Base-by-base conservation (phyloP, 1,139 yeast genomes). In the Blastobotrys niveus region DNA sequence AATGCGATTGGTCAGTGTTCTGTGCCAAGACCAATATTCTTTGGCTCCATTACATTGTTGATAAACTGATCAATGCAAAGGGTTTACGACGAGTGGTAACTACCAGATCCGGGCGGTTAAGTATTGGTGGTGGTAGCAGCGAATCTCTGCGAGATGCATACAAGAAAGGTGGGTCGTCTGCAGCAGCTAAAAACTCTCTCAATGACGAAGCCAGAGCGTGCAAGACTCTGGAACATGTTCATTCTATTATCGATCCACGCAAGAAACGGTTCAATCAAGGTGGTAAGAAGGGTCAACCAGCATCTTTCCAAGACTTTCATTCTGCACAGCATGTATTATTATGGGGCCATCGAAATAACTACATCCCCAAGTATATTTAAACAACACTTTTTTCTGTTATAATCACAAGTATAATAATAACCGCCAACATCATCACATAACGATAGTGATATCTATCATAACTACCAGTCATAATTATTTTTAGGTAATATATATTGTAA, bases 21-120 rank as follows among this genome's bases (percentile, higher is more conserved):
- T 63, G 65, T 46, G 72, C 76, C 1, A 57, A 56, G 21, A 71
- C 77, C n/a, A 75, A 74, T 50, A 63, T 73, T 5, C 52, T 71
- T 34, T 74, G 79, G 79, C 61, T 74, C 37, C 75, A 72, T 51
- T 73, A 74, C 52, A 54, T 75, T 14, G 65, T 64, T 15, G 71
- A 70, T 47, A 65, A 68, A 46, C 56, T 74, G 46, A 44, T 73
- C n/a, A 59, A 67, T 42, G 60, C 57, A 46, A 72, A 72, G 48
- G 63, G 62, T 2, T 55, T 67, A 21, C 49, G 50, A 30, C 51
- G 50, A 18, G 52, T 56, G 17, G 46, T 50, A 19, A 43, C 52
- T 15, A 49, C 60, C 0, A 45, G 56, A 10, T 48, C 56, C n/a
- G 63, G 59, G 6, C 48, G 60, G n/a, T 46, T 56, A 18, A 52